Evolutionary conservation across 2,329 filamentous ascomycete species (phyloP).

Genomic region (Ustulina deusta): DNA sequence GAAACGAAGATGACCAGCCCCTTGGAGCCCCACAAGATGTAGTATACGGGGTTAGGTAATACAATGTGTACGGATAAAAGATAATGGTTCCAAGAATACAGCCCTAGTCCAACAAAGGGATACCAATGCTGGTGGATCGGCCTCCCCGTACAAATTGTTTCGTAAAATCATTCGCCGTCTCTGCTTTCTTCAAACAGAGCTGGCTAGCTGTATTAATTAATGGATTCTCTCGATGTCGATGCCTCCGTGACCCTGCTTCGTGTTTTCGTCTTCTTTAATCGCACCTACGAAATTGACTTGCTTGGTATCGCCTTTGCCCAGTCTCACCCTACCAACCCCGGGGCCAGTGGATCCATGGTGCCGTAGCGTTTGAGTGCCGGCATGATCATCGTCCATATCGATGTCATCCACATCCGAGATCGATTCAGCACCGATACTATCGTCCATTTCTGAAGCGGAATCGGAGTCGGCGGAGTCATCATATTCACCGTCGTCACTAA

Average conservation of each 20-base stretch:
- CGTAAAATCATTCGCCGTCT: slow-evolving; percentile 35
- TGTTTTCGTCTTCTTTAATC: slow-evolving; percentile 58
- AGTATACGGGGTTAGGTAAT: slow-evolving; percentile 39
- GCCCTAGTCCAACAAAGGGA: slow-evolving; percentile 40
- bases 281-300: slow-evolving; percentile 68
- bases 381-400: slow-evolving; percentile 68
- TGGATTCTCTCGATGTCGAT: slow-evolving; percentile 34
- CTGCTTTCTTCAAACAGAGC: slow-evolving; percentile 10
- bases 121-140: slow-evolving; percentile 10
- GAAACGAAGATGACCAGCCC: slow-evolving; percentile 37
- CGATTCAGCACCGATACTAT: slow-evolving; percentile 68
- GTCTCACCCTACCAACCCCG: slow-evolving; percentile 57
- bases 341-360: slow-evolving; percentile 54
- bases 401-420: slow-evolving; percentile 73
- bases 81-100: slow-evolving; percentile 39
- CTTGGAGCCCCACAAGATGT: slow-evolving; percentile 18
- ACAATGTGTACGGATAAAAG: slow-evolving; percentile 45
- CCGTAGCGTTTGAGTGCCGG: slow-evolving; percentile 58
- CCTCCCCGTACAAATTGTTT: slow-evolving; percentile 22
- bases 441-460: slow-evolving; percentile 68
- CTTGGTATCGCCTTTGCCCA: slow-evolving; percentile 67
- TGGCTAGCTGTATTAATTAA: slow-evolving; percentile 9
- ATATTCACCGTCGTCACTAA: slow-evolving; percentile 84
- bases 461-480: slow-evolving; percentile 75
- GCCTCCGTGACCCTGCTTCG: slow-evolving; percentile 49